Percentiles rank a stretch among this genome's conserved stretches.
phyloP scores from a whole-genome alignment of 176 grass and related monocot species.

The Oryza glaberrima region DNA sequence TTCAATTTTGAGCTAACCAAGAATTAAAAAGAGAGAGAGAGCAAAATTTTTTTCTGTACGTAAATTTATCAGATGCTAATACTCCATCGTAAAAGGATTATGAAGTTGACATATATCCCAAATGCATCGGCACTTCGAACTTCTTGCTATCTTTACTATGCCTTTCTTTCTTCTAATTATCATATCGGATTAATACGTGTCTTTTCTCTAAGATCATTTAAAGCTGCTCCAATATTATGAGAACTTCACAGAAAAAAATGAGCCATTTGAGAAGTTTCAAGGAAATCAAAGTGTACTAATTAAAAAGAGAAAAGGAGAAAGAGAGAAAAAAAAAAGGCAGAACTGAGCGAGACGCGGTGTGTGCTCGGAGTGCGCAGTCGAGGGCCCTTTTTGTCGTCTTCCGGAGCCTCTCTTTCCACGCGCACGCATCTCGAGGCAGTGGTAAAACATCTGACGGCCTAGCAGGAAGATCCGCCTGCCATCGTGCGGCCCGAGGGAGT shows the following conservation, averaged over 20 bases:
- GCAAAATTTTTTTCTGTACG: no score
- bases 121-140: no score
- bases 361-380: constrained; percentile 29
- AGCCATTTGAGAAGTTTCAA: not conserved
- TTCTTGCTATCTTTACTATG: no score
- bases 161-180: no score
- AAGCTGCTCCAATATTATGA: not conserved
- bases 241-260: not conserved
- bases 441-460: constrained; percentile 41
- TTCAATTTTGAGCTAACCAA: no score
- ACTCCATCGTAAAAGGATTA: no score
- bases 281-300: not conserved
- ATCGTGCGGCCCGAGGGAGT: constrained; percentile 49
- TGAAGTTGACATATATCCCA: no score
- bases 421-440: constrained; percentile 39
- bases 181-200: no score
- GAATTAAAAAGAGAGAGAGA: no score
- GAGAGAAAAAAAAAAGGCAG: no score
- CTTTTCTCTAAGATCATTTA: no score
- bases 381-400: constrained; percentile 36
- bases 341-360: not conserved
- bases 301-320: not conserved
- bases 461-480: constrained; percentile 42
- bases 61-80: no score
- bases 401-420: not conserved